Base-by-base conservation (phyloP, 768 basidiomycete species). In the Russula earlei region DNA sequence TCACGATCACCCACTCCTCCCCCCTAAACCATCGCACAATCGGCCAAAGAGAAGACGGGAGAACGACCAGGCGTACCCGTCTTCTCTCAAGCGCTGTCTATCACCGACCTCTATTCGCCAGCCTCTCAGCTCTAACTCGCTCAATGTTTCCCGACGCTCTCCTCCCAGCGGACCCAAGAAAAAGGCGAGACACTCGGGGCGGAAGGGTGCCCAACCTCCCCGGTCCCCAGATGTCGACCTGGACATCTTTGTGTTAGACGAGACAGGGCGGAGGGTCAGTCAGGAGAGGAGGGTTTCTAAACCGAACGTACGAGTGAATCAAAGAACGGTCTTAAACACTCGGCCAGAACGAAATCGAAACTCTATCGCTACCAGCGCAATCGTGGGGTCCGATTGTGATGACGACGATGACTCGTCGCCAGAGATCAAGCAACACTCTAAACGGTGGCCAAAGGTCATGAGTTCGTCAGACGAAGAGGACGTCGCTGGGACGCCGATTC, bases 241-340 rank as follows among this genome's bases (percentile, higher is more conserved):
- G 48, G 84, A 89, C 44, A 88, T 90, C 49, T 70, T 82, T 36
- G 71, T 85, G 34, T 53, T 88, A 22, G 86, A 90, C 65, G 75
- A 77, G 29, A 65, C 71, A 29, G 87, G 87, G 12, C 72, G 67
- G 48, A 78, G 72, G 33, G 56, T 89, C 42, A 77, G 75, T 53
- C 75, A 80, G 64, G 87, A 89, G 66, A 71, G 76, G 57, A 73
- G 87, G 53, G 71, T 81, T 10, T 81, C 82, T 4, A 71, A 74
- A 44, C 69, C 75, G 17, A 71, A 74, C 49, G 59, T 76, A 4
- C 70, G 71, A 40, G 55, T 68, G 22, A 79, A 77, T 62, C 34
- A 38, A 17, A 22, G 50, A 24, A 36, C 52, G n/a, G 15, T 46
- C 41, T 20, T 52, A 20, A 55, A 40, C 5, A 2, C 56, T 17